Conservation (phyloP, 441 rosid species). For the Pelargonium myrrhifolium region DNA sequence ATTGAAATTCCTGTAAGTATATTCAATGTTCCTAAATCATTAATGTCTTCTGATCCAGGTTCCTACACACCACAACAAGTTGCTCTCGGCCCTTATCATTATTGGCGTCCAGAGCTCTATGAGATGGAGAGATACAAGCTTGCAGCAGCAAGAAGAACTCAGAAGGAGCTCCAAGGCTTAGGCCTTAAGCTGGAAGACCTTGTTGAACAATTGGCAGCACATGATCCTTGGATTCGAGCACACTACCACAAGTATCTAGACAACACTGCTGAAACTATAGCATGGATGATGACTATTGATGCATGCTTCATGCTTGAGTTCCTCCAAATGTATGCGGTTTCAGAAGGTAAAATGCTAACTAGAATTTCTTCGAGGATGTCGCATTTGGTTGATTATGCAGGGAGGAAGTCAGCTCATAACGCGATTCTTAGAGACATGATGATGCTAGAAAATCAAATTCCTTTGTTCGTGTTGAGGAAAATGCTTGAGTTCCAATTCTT, state of each 20-base stretch:
- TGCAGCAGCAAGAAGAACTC: slow-evolving; percentile 38
- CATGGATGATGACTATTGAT: slow-evolving; percentile 80
- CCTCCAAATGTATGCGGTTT: slow-evolving; percentile 33
- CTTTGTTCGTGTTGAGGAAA: slow-evolving; percentile 44
- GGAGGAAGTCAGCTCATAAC: slow-evolving; percentile 44
- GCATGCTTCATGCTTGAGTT: slow-evolving; percentile 62
- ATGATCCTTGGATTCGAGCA: slow-evolving; percentile 37
- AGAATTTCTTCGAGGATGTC: slow-evolving; percentile 35
- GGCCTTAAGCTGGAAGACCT: slow-evolving; percentile 30
- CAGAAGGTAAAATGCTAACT: slow-evolving; percentile 22
- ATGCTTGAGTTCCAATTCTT: slow-evolving; percentile 37
- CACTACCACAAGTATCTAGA: slow-evolving; percentile 52
- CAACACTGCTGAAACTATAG: slow-evolving; percentile 40
- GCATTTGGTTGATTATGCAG: slow-evolving; percentile 36
- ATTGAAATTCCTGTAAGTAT: slow-evolving; percentile 38
- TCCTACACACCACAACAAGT: slow-evolving; percentile 64
- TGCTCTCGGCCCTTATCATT: slow-evolving; percentile 64
- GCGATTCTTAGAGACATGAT: slow-evolving; percentile 54
- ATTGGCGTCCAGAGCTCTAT: slow-evolving; percentile 51
- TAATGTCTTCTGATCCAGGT: slow-evolving; percentile 37
- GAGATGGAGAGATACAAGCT: slow-evolving; percentile 64
- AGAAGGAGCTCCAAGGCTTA: slow-evolving; percentile 22
- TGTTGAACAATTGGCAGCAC: slow-evolving; percentile 34
- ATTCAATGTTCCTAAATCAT: slow-evolving; percentile 51
- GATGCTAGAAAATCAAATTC: slow-evolving; percentile 79